Evolutionary conservation across 345 rosid species (phyloP), one percentile per base, ranked within the genome.

Genomic region (Eutrema yunnanense): DNA sequence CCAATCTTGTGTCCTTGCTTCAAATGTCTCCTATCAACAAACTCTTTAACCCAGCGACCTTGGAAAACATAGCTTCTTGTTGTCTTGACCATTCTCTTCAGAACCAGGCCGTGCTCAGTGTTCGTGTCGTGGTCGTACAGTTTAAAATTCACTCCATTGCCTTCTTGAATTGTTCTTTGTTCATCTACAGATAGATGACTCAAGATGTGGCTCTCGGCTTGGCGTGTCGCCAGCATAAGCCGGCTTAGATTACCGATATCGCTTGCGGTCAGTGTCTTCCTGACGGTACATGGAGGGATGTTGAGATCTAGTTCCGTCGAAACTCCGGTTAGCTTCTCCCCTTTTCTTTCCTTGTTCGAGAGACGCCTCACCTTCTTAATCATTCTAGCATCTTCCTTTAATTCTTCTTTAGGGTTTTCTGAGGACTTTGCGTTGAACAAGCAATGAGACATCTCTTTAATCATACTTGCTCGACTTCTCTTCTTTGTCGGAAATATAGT

Each of bases 31-130:
- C 52, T 73, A 3, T 4, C 4, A 0, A 70, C 41, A 76, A 76
- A 76, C 4, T 36, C 4, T 61, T 9, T 19, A 4, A 2, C 3
- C 80, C 75, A 76, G 1, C 9, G 36, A 54, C 52, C 52, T 3
- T 42, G 70, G 11, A 70, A 16, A 14, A 70, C n/a, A 54, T 62
- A 76, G 71, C 75, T 63, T 30, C 11, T 16, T 38, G 73, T 9
- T 37, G 65, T 8, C 0, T 19, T 6, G 12, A 66, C 2, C 52
- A 27, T n/a, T 53, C 65, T 54, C 61, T 27, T 56, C 3, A 70
- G 10, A n/a, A 47, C 22, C 16, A 76, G 5, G 0, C 1, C 0
- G 19, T 70, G 74, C 3, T 44, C 37, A 30, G 41, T 54, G 0
- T 3, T 0, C 10, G 40, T 48, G 54, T 71, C 60, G 1, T 27